phyloP scores from a whole-genome alignment of 2,329 filamentous ascomycete species.

The Stagonosporopsis cucurbitacearum region DNA sequence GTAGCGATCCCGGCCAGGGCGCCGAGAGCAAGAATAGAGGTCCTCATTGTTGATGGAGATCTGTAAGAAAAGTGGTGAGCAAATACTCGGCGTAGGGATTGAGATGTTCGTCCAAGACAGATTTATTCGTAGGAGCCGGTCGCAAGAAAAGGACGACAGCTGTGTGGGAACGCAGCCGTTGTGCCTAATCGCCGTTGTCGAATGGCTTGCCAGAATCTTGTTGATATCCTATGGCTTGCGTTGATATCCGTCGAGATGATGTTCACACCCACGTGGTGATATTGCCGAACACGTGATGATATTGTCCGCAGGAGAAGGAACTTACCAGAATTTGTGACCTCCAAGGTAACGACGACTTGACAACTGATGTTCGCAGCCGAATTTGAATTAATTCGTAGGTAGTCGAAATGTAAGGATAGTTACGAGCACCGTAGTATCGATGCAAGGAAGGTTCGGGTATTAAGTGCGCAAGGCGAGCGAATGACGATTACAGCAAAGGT shows the following conservation, averaged over 20 bases:
- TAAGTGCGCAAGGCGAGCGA: conserved; percentile 20
- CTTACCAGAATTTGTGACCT: conserved; percentile 11
- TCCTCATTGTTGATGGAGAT: conserved; percentile 35
- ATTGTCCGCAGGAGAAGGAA: conserved; percentile 1
- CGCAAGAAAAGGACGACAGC: background rate
- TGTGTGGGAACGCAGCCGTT: background rate
- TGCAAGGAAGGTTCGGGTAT: conserved; percentile 16
- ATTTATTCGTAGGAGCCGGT: background rate
- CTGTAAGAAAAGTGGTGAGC: conserved; percentile 25
- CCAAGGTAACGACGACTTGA: conserved; percentile 4
- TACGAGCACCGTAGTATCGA: conserved; percentile 13
- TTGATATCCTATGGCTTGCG: too few relatives aligned
- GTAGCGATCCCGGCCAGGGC: conserved; percentile 46
- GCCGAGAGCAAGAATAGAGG: conserved; percentile 37
- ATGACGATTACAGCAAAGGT: conserved; percentile 16
- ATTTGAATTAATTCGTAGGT: conserved; percentile 7
- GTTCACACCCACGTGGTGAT: conserved; percentile 5
- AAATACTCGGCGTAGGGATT: conserved; percentile 1
- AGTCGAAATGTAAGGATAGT: conserved; percentile 12
- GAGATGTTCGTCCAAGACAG: background rate
- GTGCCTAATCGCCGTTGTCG: background rate
- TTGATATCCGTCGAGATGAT: background rate
- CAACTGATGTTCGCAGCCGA: background rate
- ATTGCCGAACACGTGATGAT: conserved; percentile 1
- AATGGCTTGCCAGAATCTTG: background rate